Evolutionary conservation across 768 basidiomycete species (phyloP).

Genomic region (Rhizopogon sp.): DNA sequence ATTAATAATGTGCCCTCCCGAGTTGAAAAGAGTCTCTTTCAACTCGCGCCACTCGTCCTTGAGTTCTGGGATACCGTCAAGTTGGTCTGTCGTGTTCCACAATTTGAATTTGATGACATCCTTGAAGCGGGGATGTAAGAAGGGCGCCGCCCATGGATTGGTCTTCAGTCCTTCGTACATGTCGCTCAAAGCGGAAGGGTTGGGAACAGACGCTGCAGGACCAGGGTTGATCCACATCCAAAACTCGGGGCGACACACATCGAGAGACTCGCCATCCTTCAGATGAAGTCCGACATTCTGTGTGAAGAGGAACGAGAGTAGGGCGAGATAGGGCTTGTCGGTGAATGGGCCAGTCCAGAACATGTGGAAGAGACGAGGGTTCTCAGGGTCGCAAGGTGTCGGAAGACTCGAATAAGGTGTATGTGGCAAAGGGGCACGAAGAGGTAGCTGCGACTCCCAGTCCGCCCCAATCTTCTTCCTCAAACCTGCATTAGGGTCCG

Average conservation of each 20-base stretch:
- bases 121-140: slow-evolving; percentile 89
- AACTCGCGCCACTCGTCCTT: slow-evolving; percentile 85
- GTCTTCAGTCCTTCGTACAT: slow-evolving; percentile 79
- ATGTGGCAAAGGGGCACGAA: slow-evolving; percentile 49
- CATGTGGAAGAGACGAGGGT: slow-evolving; percentile 93
- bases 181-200: slow-evolving; percentile 71
- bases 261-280: slow-evolving; percentile 35
- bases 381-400: slow-evolving; percentile 74
- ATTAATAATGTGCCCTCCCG: slow-evolving; percentile 71
- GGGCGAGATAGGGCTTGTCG: slow-evolving; percentile 95
- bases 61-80: slow-evolving; percentile 88
- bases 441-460: slow-evolving; percentile 49
- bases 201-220: slow-evolving; percentile 87
- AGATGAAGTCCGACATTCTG: slow-evolving; percentile 87
- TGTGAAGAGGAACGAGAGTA: slow-evolving; percentile 92
- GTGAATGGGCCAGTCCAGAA: slow-evolving; percentile 99
- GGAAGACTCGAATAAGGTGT: slow-evolving; percentile 52
- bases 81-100: slow-evolving; percentile 98
- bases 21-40: slow-evolving; percentile 77
- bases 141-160: slow-evolving; percentile 94
- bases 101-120: slow-evolving; percentile 92
- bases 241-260: slow-evolving; percentile 81
- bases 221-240: slow-evolving; percentile 99
- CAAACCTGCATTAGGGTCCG: slow-evolving; percentile 51
- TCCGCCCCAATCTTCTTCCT: slow-evolving; percentile 54